Percentiles rank a stretch among this genome's conserved stretches.
These are phyloP conservation scores for Phytophthora hibernalis DNA, from an alignment of 352 stramenopile species.

Conservation along the genomic window DNA sequence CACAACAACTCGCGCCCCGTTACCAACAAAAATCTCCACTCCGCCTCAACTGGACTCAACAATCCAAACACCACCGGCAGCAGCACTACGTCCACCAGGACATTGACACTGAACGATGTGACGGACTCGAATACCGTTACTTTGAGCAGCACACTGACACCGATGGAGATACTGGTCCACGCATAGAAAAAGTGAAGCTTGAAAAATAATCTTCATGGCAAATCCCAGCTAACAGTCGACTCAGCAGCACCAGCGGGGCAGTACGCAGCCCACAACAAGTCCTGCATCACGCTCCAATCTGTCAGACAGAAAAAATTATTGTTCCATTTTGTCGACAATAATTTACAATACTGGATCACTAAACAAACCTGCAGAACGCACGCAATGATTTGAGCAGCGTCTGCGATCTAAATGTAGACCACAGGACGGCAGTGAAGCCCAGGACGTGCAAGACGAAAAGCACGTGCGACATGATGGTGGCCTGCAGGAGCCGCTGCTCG, in stretches of 20 bases:
- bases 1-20: constrained; percentile 45
- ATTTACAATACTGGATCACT: not conserved
- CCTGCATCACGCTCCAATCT: constrained; percentile 68
- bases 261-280: constrained; percentile 62
- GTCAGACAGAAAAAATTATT: constrained; percentile 7
- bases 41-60: constrained; percentile 41
- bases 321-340: constrained; percentile 4
- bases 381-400: constrained; percentile 28
- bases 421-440: constrained; percentile 35
- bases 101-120: constrained; percentile 41
- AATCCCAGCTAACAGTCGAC: constrained; percentile 54
- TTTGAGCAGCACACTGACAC: constrained; percentile 55
- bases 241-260: constrained; percentile 70
- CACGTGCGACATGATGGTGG: constrained; percentile 29
- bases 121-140: constrained; percentile 45
- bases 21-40: constrained; percentile 44
- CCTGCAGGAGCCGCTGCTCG: constrained; percentile 46
- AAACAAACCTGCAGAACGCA: constrained; percentile 33
- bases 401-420: constrained; percentile 30
- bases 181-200: constrained; percentile 62
- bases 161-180: constrained; percentile 61
- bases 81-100: constrained; percentile 52
- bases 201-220: constrained; percentile 36
- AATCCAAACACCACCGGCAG: constrained; percentile 37
- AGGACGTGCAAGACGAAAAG: constrained; percentile 42